Evolutionary conservation across 2,329 filamentous ascomycete species (phyloP).

Genomic region (Fusarium sp.): DNA sequence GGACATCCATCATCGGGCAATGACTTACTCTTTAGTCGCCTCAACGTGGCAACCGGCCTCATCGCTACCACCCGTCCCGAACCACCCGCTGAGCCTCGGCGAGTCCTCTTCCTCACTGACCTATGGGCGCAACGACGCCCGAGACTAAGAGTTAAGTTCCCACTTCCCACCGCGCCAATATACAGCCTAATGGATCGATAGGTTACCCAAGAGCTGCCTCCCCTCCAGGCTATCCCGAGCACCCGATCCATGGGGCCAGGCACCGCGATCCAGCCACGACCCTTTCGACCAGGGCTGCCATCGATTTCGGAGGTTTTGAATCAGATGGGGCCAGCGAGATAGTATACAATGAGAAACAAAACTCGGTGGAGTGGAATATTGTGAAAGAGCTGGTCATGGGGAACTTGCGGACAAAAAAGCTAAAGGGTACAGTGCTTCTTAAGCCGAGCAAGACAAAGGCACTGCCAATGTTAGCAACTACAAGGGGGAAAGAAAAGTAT

Average conservation of each 20-base stretch:
- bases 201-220: not conserved
- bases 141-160: not conserved
- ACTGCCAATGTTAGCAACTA: not conserved
- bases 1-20: too few relatives aligned
- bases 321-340: not conserved
- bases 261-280: not conserved
- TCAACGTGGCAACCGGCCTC: not conserved
- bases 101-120: not conserved
- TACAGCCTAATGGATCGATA: not conserved
- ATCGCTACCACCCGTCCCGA: not conserved
- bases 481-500: not conserved
- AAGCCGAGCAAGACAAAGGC: not conserved
- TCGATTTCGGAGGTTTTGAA: not conserved
- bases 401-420: accelerated
- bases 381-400: not conserved
- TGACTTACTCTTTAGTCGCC: not conserved
- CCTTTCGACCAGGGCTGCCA: not conserved
- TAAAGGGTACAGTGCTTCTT: not conserved
- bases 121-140: not conserved
- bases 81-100: not conserved
- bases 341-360: not conserved
- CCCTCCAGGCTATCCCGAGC: not conserved
- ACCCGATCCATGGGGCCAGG: not conserved
- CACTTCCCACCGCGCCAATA: not conserved
- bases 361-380: accelerated